Evolutionary conservation across 2,329 filamentous ascomycete species (phyloP).

Genomic region (Arthrobotrys megalospora): DNA sequence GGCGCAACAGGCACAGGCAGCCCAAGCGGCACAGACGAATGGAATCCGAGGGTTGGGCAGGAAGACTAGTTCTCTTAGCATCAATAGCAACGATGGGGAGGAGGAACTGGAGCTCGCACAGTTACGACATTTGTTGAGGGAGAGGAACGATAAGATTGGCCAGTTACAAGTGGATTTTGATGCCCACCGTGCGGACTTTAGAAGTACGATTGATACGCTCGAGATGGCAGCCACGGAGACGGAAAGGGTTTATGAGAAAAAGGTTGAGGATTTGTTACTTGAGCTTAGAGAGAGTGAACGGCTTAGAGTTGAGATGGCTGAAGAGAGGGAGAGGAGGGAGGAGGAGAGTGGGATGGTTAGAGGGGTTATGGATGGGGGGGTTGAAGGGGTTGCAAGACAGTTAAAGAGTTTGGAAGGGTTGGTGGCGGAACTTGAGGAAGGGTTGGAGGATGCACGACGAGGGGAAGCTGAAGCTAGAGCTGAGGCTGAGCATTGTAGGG

Average conservation of each 20-base stretch:
- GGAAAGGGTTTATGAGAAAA: conserved; percentile 93
- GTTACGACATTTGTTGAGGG: conserved; percentile 84
- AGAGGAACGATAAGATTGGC: conserved; percentile 97
- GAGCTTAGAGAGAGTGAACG: conserved; percentile 88
- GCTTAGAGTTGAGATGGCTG: conserved; percentile 77
- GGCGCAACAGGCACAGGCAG: conserved; percentile 65
- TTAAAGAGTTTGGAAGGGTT: conserved; percentile 96
- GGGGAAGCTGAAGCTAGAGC: conserved; percentile 96
- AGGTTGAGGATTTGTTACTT: conserved; percentile 86
- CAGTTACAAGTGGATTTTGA: conserved; percentile 96
- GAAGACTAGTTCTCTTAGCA: conserved; percentile 41
- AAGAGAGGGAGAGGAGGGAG: conserved; percentile 45
- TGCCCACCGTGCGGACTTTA: conserved; percentile 92
- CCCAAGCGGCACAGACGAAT: conserved; percentile 65
- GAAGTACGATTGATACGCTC: conserved; percentile 95
- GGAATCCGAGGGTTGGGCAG: conserved; percentile 30
- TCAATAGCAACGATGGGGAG: conserved; percentile 77
- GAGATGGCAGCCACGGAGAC: conserved; percentile 97
- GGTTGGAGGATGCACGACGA: conserved; percentile 90
- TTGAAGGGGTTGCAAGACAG: conserved; percentile 90
- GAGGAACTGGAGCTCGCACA: conserved; percentile 71
- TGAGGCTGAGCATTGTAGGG: conserved; percentile 94
- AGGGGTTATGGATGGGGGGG: conserved; percentile 66
- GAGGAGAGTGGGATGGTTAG: conserved; percentile 42
- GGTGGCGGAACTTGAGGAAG: conserved; percentile 96